Conservation (phyloP, 2,329 filamentous ascomycete species). For the Talaromyces funiculosus region DNA sequence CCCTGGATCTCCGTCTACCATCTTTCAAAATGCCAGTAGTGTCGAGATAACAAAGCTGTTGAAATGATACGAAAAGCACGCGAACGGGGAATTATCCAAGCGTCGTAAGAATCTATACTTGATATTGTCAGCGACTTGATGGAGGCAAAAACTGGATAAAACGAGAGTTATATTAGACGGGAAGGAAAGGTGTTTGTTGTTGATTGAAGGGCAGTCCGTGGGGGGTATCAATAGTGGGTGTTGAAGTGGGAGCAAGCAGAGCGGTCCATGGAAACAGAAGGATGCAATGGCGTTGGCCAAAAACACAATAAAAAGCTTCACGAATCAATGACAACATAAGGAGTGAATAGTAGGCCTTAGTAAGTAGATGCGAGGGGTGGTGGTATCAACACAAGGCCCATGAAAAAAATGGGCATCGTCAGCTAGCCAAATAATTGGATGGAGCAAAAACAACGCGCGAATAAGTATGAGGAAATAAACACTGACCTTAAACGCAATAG, state of each 20-base stretch:
- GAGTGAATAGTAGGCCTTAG: neutral
- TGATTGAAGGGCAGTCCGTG: neutral
- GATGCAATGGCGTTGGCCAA: neutral
- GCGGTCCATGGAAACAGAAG: neutral
- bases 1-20: conserved; percentile 93
- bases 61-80: conserved; percentile 13
- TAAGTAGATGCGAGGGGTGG: neutral
- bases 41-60: conserved; percentile 19
- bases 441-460: neutral
- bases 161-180: neutral
- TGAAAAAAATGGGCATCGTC: neutral
- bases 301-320: neutral
- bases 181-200: neutral
- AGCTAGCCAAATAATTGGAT: neutral
- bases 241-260: neutral
- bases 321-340: neutral
- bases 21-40: conserved; percentile 53
- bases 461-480: neutral
- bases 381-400: conserved; percentile 4
- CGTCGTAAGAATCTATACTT: neutral
- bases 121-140: neutral
- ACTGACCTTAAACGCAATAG: neutral
- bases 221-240: neutral
- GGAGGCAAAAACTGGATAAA: neutral
- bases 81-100: conserved; percentile 2